Base-by-base conservation (phyloP, 2,329 filamentous ascomycete species). In the Graphiopsis chlorocephala region DNA sequence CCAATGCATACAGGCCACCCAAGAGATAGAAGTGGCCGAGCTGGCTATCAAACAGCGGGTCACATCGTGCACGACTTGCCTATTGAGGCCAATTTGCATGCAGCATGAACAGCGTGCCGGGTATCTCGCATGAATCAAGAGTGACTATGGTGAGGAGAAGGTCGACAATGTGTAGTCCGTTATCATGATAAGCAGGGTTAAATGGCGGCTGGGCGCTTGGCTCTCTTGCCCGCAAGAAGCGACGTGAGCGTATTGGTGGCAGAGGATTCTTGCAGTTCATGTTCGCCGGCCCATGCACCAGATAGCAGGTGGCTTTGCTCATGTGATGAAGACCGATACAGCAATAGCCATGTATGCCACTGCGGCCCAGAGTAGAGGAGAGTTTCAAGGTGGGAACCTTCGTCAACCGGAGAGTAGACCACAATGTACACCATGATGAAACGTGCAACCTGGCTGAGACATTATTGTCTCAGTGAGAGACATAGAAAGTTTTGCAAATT, bases 131-230 rank as follows among this genome's bases (percentile, higher is more conserved):
- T 55, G n/a, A 1, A 25, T 33, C 33, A 31, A 45, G 60, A 53
- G 42, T 25, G 45, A 33, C 29, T n/a, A 52, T 26, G 29, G 59
- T 53, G 59, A 61, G 59, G 59, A 61, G 59, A 52, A 53, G n/a
- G 50, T 31, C 50, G 17, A 31, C 17, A 11, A 28, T 20, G 11
- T 53, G 12, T 10, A 20, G 23, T 29, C 59, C 35, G 59, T 61
- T 61, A 61, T 61, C 59, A 52, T 38, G 60, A 62, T 62, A 62
- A 55, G 60, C 60, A 62, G 48, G 45, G 60, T 50, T 62, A 28
- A 20, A 35, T n/a, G n/a, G 35, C 4, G 29, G 48, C 48, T 53
- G 47, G 48, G 48, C 48, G n/a, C 60, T 62, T 62, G 60, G 60
- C 60, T 62, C 17, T 10, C 48, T 62, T 62, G 60, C 48, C 60